Percentiles rank a stretch among this genome's conserved stretches.
Evolutionary conservation across 1,284 basidiomycete species (phyloP).

Genomic region (Entoloma clypeatum): DNA sequence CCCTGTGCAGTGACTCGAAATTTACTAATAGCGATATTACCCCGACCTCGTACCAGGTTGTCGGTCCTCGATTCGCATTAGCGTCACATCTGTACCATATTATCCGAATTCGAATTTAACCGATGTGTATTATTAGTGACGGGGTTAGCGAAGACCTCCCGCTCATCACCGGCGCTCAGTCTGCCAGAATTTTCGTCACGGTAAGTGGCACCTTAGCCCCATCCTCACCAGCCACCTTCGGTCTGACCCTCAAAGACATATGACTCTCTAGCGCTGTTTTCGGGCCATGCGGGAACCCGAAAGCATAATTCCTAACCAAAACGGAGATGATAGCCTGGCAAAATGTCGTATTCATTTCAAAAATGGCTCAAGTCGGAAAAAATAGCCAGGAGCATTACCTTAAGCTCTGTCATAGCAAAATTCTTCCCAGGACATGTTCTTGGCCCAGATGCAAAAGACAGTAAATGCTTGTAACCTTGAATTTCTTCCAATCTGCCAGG

Average conservation of each 20-base stretch:
- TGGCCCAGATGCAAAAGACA: constrained; percentile 46
- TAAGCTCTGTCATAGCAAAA: constrained; percentile 43
- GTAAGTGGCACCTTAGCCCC: constrained; percentile 36
- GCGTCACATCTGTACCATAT: too few species aligned
- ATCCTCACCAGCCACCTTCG: constrained; percentile 34
- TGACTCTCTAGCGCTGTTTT: constrained; percentile 32
- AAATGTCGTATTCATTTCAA: constrained; percentile 14
- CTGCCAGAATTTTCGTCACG: too few species aligned
- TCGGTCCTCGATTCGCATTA: too few species aligned
- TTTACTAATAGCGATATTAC: too few species aligned
- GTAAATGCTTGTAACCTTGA: constrained; percentile 35
- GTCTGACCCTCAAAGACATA: constrained; percentile 35
- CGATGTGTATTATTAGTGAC: too few species aligned
- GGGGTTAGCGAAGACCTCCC: too few species aligned
- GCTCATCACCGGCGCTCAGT: too few species aligned
- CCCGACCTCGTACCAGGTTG: too few species aligned
- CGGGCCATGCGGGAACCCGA: constrained; percentile 34
- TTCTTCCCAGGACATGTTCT: constrained; percentile 41
- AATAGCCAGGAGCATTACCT: constrained; percentile 40
- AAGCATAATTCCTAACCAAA: constrained; percentile 33
- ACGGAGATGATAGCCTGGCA: constrained; percentile 40
- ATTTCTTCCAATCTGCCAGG: constrained; percentile 29
- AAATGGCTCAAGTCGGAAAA: constrained; percentile 6
- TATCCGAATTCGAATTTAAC: too few species aligned
- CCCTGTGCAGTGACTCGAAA: too few species aligned